Evolutionary conservation across 106 monocot species (phyloP), one percentile per base, ranked within the genome.

Genomic region (Iris macrosiphon): DNA sequence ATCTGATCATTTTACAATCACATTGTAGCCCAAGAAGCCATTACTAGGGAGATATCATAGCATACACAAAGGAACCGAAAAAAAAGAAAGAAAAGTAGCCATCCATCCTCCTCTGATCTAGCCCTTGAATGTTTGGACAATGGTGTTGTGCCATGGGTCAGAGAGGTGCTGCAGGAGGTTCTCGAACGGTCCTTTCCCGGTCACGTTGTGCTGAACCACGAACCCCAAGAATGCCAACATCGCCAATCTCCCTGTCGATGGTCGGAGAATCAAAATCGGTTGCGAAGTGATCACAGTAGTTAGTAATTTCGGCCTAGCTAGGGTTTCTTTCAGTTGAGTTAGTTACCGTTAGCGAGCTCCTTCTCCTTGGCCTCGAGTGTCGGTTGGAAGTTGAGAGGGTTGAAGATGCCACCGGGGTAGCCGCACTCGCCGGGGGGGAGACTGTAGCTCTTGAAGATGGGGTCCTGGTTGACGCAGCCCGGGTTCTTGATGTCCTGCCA

Each of bases 401-500:
- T 94, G 75, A 94, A 94, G 69, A 88, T 72, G 50, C 88, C 71
- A 20, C 94, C 94, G 1, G 94, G 94, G 73, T 94, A 94, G 0
- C 94, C 94, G 21, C 48, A 41, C 62, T 94, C 84, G 17, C 81
- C 49, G 0, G 84, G 81, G 0, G 94, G 88, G 19, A 94, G 69
- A 72, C 84, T 78, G 73, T 94, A 88, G 63, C 37, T 72, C 81
- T 94, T 94, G 81, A 94, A 94, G 70, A 94, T 94, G 16, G 93
- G 93, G 75, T 93, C 93, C 75, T 93, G 93, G 78, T 93, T 88
- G 50, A 93, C 93, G 42, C 93, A 50, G 23, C 93, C 93, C 0
- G 93, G 93, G 81, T 93, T 93, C 88, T 93, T 93, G 75, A 93
- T 94, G 63, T 94, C 94, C 60, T 94, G 94, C 94, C 94, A 94